Evolutionary conservation across 1,139 yeast species (phyloP), one percentile per base, ranked within the genome.

Genomic region (Pneumocystis canis): DNA sequence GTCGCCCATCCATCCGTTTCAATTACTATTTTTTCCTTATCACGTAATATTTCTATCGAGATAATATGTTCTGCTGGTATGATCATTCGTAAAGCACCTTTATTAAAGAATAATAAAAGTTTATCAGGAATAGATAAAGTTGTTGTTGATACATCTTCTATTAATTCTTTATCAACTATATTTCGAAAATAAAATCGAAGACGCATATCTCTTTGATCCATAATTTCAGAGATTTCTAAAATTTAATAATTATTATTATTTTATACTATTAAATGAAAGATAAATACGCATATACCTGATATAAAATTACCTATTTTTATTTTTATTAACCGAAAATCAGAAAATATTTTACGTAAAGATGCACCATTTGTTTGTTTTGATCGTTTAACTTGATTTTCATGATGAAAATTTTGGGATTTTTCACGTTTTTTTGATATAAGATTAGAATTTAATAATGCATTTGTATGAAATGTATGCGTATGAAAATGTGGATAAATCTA

Each of bases 41-140:
- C 58, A n/a, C 71, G 67, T 31, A 63, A 63, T 41, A 66, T 69
- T 6, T 35, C 54, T 20, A 69, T 67, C 31, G 63, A 63, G 32
- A 66, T 66, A 31, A 69, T 62, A 11, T 70, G 69, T 58, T 68
- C 70, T 5, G 69, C 70, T 2, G 71, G 71, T 18, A 69, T 68
- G 5, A 69, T 66, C 62, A 69, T 66, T 16, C 71, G 65, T 41
- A 67, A 60, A 9, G 68, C 61, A 3, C 71, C 71, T 32, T 66
- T 65, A 37, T 58, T 63, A 31, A 69, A 54, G 9, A 69, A 67
- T 39, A 69, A 67, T 30, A 69, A 67, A 33, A 69, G 59, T 11
- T 71, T 62, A 39, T 69, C 71, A 4, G 71, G 71, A 39, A 66
- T 69, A 3, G 63, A 60, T 57, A 68, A 58, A 2, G 70, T 69